Percentiles rank a stretch among this genome's conserved stretches.
These are phyloP conservation scores for Chalciporus chontae DNA, from an alignment of 768 basidiomycete species.

Conservation along the genomic window DNA sequence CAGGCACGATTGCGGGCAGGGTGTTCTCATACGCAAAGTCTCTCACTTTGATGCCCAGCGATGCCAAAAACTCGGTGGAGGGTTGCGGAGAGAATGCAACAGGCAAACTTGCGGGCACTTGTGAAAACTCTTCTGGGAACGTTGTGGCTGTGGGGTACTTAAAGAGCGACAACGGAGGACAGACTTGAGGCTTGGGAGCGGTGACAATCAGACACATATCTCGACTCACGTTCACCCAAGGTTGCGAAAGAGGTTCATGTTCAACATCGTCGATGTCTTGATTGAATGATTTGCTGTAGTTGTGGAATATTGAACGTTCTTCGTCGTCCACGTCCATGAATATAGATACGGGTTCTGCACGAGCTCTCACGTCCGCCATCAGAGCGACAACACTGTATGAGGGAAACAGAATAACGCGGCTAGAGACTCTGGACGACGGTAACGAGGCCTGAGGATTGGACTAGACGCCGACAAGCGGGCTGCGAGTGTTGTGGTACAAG, in stretches of 20 bases:
- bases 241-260: constrained; percentile 23
- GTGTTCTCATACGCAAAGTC: constrained; percentile 71
- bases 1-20: constrained; percentile 56
- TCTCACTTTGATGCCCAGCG: constrained; percentile 41
- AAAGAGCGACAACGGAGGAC: constrained; percentile 21
- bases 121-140: constrained; percentile 14
- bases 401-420: neutral
- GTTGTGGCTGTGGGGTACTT: constrained; percentile 16
- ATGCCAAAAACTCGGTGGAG: constrained; percentile 24
- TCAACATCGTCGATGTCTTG: constrained; percentile 12
- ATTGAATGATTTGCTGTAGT: neutral
- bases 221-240: constrained; percentile 35
- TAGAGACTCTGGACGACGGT: constrained; percentile 1
- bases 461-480: neutral
- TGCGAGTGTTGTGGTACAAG: constrained; percentile 26
- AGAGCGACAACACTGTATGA: constrained; percentile 1
- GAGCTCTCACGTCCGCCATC: constrained; percentile 16
- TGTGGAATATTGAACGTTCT: constrained; percentile 1
- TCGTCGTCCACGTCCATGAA: neutral
- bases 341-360: constrained; percentile 6
- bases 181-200: constrained; percentile 32
- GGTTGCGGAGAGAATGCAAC: constrained; percentile 34
- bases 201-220: constrained; percentile 27
- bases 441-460: neutral
- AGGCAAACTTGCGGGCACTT: constrained; percentile 10